phyloP scores from a whole-genome alignment of 176 grass and related monocot species.

The Tuctoria greenei region DNA sequence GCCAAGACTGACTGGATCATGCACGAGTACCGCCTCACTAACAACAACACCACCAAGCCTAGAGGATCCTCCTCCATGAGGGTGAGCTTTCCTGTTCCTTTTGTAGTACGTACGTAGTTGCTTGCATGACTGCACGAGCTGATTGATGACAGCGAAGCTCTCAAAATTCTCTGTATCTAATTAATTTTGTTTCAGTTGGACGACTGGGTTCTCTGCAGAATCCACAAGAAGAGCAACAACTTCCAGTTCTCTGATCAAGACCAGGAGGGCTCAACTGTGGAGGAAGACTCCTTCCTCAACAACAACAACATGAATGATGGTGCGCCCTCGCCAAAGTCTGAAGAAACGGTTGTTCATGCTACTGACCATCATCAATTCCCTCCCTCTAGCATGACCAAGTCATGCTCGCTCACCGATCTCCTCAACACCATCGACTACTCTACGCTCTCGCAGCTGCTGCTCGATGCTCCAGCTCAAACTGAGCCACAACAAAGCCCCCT shows the following conservation, averaged over 20 bases:
- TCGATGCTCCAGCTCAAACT: slow-evolving; percentile 11
- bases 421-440: slow-evolving; percentile 50
- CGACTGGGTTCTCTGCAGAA: slow-evolving; percentile 80
- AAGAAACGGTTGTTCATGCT: neutral
- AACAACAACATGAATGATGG: neutral
- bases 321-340: slow-evolving; percentile 5
- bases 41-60: slow-evolving; percentile 12
- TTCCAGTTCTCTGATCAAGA: slow-evolving; percentile 28
- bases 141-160: neutral
- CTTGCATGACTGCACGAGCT: neutral
- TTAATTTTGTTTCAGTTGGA: slow-evolving; percentile 59
- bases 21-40: slow-evolving; percentile 73
- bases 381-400: slow-evolving; percentile 20
- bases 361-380: neutral
- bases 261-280: slow-evolving; percentile 35
- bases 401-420: slow-evolving; percentile 58
- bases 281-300: slow-evolving; percentile 15
- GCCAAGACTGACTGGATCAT: slow-evolving; percentile 83
- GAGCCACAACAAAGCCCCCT: neutral
- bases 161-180: neutral
- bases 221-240: slow-evolving; percentile 61
- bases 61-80: slow-evolving; percentile 50
- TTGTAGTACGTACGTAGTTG: neutral
- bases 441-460: slow-evolving; percentile 40
- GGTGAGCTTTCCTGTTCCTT: slow-evolving; percentile 11